phyloP scores from a whole-genome alignment of 768 basidiomycete species.

The Dentipellis fragilis region DNA sequence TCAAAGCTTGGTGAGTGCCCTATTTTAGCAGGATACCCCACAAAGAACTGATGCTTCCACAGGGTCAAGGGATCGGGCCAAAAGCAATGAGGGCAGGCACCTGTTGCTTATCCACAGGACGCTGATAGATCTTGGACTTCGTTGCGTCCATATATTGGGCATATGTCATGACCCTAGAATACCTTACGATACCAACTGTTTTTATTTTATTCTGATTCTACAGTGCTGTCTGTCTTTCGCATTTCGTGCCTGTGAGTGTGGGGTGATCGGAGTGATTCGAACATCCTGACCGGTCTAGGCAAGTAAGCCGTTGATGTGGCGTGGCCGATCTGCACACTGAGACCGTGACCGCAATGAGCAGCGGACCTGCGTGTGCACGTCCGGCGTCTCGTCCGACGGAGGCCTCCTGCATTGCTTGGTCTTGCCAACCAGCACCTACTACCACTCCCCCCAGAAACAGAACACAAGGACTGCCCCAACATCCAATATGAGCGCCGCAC shows the following conservation, averaged over 20 bases:
- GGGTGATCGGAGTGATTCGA: no score
- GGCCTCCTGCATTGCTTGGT: neutral
- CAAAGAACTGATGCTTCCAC: slow-evolving; percentile 2
- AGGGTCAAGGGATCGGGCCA: slow-evolving; percentile 38
- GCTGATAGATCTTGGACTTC: neutral
- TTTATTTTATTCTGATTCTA: no score
- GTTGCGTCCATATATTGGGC: neutral
- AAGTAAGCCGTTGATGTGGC: neutral
- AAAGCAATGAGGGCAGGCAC: neutral
- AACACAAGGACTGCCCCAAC: no score
- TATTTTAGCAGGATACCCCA: neutral
- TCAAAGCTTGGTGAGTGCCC: slow-evolving; percentile 63
- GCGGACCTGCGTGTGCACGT: neutral
- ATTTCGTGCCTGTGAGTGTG: no score
- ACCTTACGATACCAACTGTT: slow-evolving; percentile 4
- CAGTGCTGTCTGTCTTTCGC: no score
- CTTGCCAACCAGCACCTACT: neutral
- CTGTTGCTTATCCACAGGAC: neutral
- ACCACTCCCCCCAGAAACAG: no score
- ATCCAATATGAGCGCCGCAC: slow-evolving; percentile 14
- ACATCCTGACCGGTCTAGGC: no score
- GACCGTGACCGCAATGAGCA: neutral
- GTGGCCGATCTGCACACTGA: no score
- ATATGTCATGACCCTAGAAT: slow-evolving; percentile 3
- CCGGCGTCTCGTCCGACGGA: neutral